Evolutionary conservation across 495 filamentous ascomycete genomes (phyloP), one percentile per base, ranked within the genome.

Genomic region (Hypoxylon perforatum): DNA sequence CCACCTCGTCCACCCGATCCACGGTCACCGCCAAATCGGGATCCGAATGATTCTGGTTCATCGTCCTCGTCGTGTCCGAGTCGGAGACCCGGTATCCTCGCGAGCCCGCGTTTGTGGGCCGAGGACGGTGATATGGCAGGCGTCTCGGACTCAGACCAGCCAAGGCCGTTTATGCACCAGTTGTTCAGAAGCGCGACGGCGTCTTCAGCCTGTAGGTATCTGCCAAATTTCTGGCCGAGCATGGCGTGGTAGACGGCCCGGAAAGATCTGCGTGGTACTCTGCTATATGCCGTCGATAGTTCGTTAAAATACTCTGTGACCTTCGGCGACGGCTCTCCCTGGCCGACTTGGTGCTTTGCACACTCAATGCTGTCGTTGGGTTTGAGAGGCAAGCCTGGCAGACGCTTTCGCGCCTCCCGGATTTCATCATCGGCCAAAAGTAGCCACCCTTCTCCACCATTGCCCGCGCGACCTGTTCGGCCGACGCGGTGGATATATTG

Each of bases 401-500:
- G 82, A 7, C 79, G 81, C 0, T 73, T 21, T 10, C 83, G 74
- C 7, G 84, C 80, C 10, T 81, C 76, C 0, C 55, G n/a, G 0
- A 81, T 39, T 73, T 97, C 92, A 11, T 80, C 57, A 7, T 86
- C 73, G n/a, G 86, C 78, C 7, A 93, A 63, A 54, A 98, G 67
- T 14, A 97, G 69, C 85, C 88, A 97, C 53, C 91, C 94, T 70
- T 94, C 84, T 67, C 95, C 95, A 41, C 82, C 75, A 73, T 92
- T 92, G 67, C 88, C 87, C 3, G 91, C 93, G 65, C 86, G 77
- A 21, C 84, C 86, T 23, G 86, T 89, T 62, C 86, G 91, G 21
- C 94, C 94, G 57, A 97, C 82, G 56, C 94, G 88, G 76, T 97
- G 94, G 64, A 97, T 91, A 76, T 97, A 97, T 56, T 89, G 84